Base-by-base conservation (phyloP, 495 filamentous ascomycete species). In the Daldinia grandis region DNA sequence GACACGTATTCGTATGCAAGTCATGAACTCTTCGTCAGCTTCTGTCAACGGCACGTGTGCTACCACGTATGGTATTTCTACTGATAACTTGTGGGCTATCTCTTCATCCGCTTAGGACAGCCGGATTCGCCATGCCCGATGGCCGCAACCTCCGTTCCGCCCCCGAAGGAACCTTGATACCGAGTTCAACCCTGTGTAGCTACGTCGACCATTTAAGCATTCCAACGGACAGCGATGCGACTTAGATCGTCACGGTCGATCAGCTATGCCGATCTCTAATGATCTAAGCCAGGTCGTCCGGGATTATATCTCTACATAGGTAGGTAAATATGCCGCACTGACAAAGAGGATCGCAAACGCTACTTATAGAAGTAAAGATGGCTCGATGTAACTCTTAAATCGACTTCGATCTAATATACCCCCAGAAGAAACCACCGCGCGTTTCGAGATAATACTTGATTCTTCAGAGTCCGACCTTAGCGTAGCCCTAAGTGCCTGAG, bases 141-240 rank as follows among this genome's bases (percentile, higher is more conserved):
- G 33, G 38, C 33, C 33, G 33, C 33, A 35, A 35, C 33, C 33
- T 35, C 33, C 33, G 33, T 35, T 35, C 33, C 33, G 33, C 3
- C 33, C 33, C 33, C 33, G 33, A 35, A 35, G 12, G 33, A 35
- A 35, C 33, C 14, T 62, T 61, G 64, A 50, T 50, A 35, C 66
- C 31, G 49, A 60, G 59, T 42, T 37, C 14, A 58, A 67, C 35
- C 58, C 42, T 65, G 33, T 21, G n/a, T 42, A 55, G 54, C 65
- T 25, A 30, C 30, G 30, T 60, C 33, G 55, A 63, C 42, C 55
- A 68, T 68, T 58, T 57, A 62, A 62, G 37, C 21, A 53, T 66
- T 74, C 63, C 51, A 73, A 62, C 58, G 62, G 73, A 51, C 59
- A 47, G 44, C 54, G 69, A 67, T 67, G 40, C 42, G 58, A 73